Base-by-base conservation (phyloP, 148 eudicot species). In the Camellia lanceoleosa region DNA sequence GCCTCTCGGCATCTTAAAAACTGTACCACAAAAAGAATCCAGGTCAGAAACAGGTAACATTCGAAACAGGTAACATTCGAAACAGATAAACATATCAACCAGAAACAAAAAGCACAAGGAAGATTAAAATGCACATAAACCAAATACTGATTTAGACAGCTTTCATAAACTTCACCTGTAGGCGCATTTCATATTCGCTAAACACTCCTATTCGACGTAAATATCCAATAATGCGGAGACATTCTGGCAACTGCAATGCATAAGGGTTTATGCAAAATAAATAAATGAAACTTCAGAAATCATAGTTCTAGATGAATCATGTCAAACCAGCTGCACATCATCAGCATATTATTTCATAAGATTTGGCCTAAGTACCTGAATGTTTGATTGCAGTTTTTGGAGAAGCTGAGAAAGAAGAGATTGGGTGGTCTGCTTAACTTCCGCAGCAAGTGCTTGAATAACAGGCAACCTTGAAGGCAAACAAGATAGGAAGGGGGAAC, bases 171-270 rank as follows among this genome's bases (percentile, higher is more conserved):
- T 80, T 83, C 83, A 95, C 99, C 97, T 95, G 97, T 82, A 93
- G 87, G 73, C 97, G 99, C 93, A 95, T 92, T 84, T 95, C 99
- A 87, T 95, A 93, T 84, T 95, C 97, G 51, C 87, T 92, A 75
- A 90, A 95, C 78, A 90, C 95, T 87, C 97, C 99, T 79, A 93
- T 92, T 80, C 97, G 91, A 72, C 99, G 99, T 84, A 95, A 81
- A 85, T 93, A 95, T 86, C 99, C 97, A 81, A 95, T 95, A 58
- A 95, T 95, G 71, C 97, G 97, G 63, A 95, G 92, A 87, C 99
- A 95, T 82, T 95, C 99, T 81, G 99, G 97, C 87, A 95, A 89
- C 99, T 95, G 91, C 87, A 89, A 44, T 15, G 82, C 64, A 71
- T 19, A 38, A 78, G 20, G 18, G 41, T 70, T 42, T 30, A 46